phyloP scores from a whole-genome alignment of 2,329 filamentous ascomycete species.

The Paecilomyces dactylethromorphus region DNA sequence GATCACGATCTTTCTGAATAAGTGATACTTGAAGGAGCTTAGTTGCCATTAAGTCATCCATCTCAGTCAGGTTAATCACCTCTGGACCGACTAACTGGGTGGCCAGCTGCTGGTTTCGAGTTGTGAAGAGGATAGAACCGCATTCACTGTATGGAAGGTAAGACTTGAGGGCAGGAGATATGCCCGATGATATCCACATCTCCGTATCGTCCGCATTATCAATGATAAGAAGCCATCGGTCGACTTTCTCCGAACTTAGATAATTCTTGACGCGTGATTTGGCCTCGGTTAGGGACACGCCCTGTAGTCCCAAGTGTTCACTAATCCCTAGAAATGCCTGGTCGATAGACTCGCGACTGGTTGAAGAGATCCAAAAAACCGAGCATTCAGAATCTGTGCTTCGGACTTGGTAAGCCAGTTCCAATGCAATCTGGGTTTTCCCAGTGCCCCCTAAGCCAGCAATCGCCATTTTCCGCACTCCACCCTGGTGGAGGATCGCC shows the following conservation, averaged over 20 bases:
- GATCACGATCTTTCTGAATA: conserved; percentile 7
- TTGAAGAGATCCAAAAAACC: conserved; percentile 4
- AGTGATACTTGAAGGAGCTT: not conserved
- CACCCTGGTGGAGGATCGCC: not conserved
- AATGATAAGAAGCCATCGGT: conserved; percentile 17
- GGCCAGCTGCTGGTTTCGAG: too few relatives aligned
- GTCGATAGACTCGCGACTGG: conserved; percentile 4
- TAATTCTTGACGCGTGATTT: conserved; percentile 4
- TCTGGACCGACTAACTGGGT: too few relatives aligned
- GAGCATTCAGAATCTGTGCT: conserved; percentile 2
- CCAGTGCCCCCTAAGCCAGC: conserved; percentile 11
- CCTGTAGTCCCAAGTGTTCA: not conserved
- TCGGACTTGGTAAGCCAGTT: conserved; percentile 6
- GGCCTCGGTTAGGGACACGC: conserved; percentile 1
- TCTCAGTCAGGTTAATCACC: too few relatives aligned
- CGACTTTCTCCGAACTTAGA: conserved; percentile 5
- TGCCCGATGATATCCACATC: conserved; percentile 6
- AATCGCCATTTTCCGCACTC: conserved; percentile 3
- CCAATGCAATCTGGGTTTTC: conserved; percentile 11
- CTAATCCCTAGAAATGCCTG: conserved; percentile 8
- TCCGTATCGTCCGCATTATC: conserved; percentile 17
- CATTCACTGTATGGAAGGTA: conserved; percentile 13
- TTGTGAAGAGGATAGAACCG: conserved; percentile 9
- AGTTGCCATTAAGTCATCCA: too few relatives aligned
- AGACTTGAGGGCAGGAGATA: conserved; percentile 1